Percentiles rank a stretch among this genome's conserved stretches.
Evolutionary conservation across 2,329 filamentous ascomycete species (phyloP).

Genomic region (Pyricularia sp.): DNA sequence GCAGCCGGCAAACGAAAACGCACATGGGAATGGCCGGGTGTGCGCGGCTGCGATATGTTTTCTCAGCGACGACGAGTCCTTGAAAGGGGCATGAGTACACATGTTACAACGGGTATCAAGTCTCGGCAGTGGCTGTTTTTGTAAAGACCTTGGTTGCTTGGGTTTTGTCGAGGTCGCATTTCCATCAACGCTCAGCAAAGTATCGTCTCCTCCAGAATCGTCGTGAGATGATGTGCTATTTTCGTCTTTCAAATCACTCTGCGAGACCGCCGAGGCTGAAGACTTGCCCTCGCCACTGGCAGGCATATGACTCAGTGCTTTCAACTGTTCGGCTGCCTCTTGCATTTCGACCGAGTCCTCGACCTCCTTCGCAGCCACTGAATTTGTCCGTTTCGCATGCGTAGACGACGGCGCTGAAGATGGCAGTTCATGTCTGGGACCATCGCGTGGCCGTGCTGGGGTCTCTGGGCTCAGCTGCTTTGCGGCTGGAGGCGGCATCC

Average conservation of each 20-base stretch:
- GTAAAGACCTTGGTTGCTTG: constrained; percentile 33
- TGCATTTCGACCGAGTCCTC: constrained; percentile 59
- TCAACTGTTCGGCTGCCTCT: constrained; percentile 53
- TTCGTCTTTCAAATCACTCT: constrained; percentile 10
- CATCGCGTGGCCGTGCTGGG: background rate
- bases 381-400: constrained; percentile 9
- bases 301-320: constrained; percentile 50
- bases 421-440: background rate
- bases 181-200: constrained; percentile 19
- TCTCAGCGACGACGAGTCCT: constrained; percentile 50
- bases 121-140: constrained; percentile 31
- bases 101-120: constrained; percentile 48
- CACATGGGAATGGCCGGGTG: constrained; percentile 68
- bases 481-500: background rate
- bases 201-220: constrained; percentile 28
- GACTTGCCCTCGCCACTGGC: constrained; percentile 28
- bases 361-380: constrained; percentile 30
- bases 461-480: background rate
- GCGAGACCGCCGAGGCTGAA: background rate
- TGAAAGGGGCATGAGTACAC: constrained; percentile 53
- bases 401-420: constrained; percentile 2
- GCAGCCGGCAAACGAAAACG: constrained; percentile 76
- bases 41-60: constrained; percentile 58
- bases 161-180: constrained; percentile 17
- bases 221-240: constrained; percentile 27